phyloP scores from a whole-genome alignment of 495 filamentous ascomycete genomes.

The Penicillium crystallinum region DNA sequence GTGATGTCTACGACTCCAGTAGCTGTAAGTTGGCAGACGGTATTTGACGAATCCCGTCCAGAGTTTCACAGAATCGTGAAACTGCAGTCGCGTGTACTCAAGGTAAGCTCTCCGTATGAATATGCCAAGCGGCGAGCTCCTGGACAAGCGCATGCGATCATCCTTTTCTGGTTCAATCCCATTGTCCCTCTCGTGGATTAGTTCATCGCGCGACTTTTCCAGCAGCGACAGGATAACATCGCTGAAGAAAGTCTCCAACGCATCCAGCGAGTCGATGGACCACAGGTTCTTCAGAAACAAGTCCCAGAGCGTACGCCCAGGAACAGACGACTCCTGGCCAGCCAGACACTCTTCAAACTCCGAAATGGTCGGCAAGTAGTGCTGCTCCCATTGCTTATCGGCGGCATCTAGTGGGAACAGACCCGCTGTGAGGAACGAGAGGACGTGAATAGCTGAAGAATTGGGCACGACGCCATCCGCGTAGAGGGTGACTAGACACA shows the following conservation, averaged over 20 bases:
- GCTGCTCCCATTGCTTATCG: conserved; percentile 33
- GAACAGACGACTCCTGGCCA: conserved; percentile 58
- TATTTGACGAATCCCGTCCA: conserved; percentile 80
- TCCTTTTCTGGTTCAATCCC: conserved; percentile 38
- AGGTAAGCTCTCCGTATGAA: conserved; percentile 73
- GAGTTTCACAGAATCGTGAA: conserved; percentile 66
- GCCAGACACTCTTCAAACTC: conserved; percentile 61
- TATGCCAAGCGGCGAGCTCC: conserved; percentile 76
- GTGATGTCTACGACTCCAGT: conserved; percentile 67
- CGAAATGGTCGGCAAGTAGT: conserved; percentile 55
- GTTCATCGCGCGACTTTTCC: conserved; percentile 54
- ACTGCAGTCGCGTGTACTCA: conserved; percentile 76
- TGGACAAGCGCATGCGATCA: conserved; percentile 47
- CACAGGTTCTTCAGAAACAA: conserved; percentile 78
- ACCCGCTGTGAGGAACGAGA: conserved; percentile 78
- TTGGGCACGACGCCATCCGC: conserved; percentile 68
- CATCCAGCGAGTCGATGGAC: conserved; percentile 75
- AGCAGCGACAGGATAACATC: conserved; percentile 48
- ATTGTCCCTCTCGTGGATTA: conserved; percentile 45
- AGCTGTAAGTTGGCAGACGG: conserved; percentile 63
- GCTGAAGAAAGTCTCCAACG: conserved; percentile 64
- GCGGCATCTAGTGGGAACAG: conserved; percentile 50
- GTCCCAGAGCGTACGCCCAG: conserved; percentile 81
- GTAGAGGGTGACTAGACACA: conserved; percentile 78
- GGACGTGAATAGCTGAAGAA: conserved; percentile 68